Evolutionary conservation across 257 asterid species (phyloP), one percentile per base, ranked within the genome.

Genomic region (Solanum virginianum): DNA sequence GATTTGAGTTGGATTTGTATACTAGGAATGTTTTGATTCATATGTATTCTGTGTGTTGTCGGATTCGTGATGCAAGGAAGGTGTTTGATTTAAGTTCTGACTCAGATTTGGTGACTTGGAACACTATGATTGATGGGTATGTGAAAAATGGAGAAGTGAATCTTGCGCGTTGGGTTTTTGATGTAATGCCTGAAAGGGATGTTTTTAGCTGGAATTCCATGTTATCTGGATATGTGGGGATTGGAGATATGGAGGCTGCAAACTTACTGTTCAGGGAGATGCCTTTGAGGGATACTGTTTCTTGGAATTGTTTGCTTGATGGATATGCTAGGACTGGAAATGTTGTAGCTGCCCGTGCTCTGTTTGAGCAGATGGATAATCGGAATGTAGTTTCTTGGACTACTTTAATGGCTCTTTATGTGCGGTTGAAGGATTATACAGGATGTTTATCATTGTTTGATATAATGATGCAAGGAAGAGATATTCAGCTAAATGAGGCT

Each of bases 301-400:
- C 92, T 10, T 90, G 91, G 92, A 88, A 88, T 66, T 85, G 86
- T 88, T 83, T 90, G 88, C 85, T 90, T 70, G 88, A 85, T 70
- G 91, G 92, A 68, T 88, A 81, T 82, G 70, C 89, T 22, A 87
- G 71, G 82, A 45, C 15, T 41, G 89, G 90, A 39, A 60, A 87
- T 74, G 84, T 71, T 59, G 74, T 57, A 36, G 89, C 86, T 36
- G 89, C 91, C 4, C 83, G 74, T 53, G n/a, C 43, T 68, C 75
- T 88, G 54, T 88, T 88, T 86, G 90, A 90, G 53, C 80, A 77
- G 56, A 90, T 90, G 92, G 88, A 59, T 49, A 45, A 3, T 29
- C 77, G 80, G 17, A 84, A 88, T 85, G 83, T 87, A 47, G 88
- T 90, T 77, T 88, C 91, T 63, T 90, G 92, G 92, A 90, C 79